Conservation (phyloP, 768 basidiomycete genomes). For the Leccinum incarnatum region DNA sequence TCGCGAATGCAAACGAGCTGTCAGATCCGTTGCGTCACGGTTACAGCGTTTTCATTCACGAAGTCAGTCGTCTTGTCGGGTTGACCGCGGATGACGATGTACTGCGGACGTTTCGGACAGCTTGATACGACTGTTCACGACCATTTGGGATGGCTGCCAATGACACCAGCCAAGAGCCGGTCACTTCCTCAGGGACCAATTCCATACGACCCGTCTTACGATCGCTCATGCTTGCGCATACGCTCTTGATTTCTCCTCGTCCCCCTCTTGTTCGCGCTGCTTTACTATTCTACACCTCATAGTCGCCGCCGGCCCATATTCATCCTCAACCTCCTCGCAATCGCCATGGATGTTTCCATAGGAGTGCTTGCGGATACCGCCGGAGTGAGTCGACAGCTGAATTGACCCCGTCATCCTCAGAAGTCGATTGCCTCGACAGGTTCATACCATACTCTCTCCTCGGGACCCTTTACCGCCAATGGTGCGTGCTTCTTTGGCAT, state of each 20-base stretch:
- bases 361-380: constrained; percentile 22
- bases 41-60: constrained; percentile 31
- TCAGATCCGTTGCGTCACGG: constrained; percentile 11
- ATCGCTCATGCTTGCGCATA: constrained; percentile 28
- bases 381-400: constrained; percentile 14
- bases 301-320: constrained; percentile 29
- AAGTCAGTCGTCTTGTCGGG: constrained; percentile 33
- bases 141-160: neutral
- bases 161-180: neutral
- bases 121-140: neutral
- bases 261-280: constrained; percentile 29
- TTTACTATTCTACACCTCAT: constrained; percentile 28
- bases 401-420: neutral
- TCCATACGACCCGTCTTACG: neutral
- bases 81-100: constrained; percentile 17
- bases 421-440: constrained; percentile 9
- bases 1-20: neutral
- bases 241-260: constrained; percentile 30
- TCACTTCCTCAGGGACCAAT: neutral
- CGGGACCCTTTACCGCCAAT: constrained; percentile 19
- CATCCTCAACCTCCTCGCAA: constrained; percentile 24
- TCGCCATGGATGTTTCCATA: constrained; percentile 21
- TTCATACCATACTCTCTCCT: constrained; percentile 28
- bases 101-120: neutral
- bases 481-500: constrained; percentile 10